Percentiles rank a stretch among this genome's conserved stretches.
These are phyloP conservation scores for Tylopilus subfusipes DNA, from an alignment of 768 basidiomycete genomes.

Conservation along the genomic window DNA sequence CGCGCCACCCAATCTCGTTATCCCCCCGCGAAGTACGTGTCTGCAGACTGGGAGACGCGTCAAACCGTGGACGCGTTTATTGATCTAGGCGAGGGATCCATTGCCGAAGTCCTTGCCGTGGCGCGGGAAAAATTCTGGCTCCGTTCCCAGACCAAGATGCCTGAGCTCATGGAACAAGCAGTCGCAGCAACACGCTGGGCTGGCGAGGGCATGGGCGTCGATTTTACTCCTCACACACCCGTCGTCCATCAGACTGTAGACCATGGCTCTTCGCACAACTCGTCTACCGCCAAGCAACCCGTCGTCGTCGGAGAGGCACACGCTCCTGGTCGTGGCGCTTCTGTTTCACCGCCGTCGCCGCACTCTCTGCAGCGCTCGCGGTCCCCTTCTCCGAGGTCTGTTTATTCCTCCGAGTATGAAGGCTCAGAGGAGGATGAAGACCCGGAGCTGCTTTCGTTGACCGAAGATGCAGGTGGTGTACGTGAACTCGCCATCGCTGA, in stretches of 20 bases:
- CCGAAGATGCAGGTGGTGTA: constrained; percentile 45
- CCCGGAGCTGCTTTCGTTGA: constrained; percentile 40
- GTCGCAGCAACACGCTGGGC: constrained; percentile 54
- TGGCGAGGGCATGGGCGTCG: constrained; percentile 34
- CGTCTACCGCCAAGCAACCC: constrained; percentile 4
- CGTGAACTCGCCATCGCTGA: constrained; percentile 60
- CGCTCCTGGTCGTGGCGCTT: constrained; percentile 25
- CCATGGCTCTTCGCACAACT: constrained; percentile 10
- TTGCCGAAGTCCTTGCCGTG: constrained; percentile 55
- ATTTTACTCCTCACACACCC: constrained; percentile 25
- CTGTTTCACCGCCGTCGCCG: constrained; percentile 26
- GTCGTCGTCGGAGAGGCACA: constrained; percentile 6
- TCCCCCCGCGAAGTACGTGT: constrained; percentile 28
- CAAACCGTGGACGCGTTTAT: constrained; percentile 68
- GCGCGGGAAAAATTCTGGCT: constrained; percentile 75
- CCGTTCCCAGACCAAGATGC: constrained; percentile 57
- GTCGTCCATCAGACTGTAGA: constrained; percentile 4
- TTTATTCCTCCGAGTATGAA: constrained; percentile 33
- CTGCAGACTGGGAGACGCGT: constrained; percentile 63
- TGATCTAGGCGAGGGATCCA: constrained; percentile 67
- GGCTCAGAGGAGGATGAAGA: constrained; percentile 43
- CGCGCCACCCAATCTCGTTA: constrained; percentile 18
- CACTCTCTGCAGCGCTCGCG: constrained; percentile 27
- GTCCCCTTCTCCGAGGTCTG: constrained; percentile 30
- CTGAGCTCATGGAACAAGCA: constrained; percentile 64